Percentiles rank a stretch among this genome's conserved stretches.
phyloP scores from a whole-genome alignment of 1,284 basidiomycete species.

The Afroboletus lepidellus region DNA sequence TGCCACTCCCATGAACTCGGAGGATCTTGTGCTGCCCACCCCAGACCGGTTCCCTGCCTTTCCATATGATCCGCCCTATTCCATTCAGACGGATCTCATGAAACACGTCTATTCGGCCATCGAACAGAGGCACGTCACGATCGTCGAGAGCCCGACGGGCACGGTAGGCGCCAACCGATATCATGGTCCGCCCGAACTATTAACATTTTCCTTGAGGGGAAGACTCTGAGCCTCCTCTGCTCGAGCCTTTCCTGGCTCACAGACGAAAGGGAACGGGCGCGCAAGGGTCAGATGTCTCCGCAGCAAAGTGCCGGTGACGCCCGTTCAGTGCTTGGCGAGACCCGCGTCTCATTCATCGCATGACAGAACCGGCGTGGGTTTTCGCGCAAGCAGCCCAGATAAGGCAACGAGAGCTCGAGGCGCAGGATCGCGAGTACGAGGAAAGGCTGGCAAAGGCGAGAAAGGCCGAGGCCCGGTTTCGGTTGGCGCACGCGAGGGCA shows the following conservation, averaged over 20 bases:
- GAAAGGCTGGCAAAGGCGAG: constrained; percentile 59
- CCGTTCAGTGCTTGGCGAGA: neutral
- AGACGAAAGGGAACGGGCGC: constrained; percentile 67
- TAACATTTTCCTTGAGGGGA: constrained; percentile 56
- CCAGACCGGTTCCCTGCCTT: constrained; percentile 72
- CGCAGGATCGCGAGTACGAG: constrained; percentile 61
- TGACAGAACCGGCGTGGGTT: constrained; percentile 77
- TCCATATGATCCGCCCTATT: constrained; percentile 81
- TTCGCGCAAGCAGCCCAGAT: constrained; percentile 72
- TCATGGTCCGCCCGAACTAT: neutral
- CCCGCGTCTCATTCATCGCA: constrained; percentile 7
- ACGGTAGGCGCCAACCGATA: constrained; percentile 48
- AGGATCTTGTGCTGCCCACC: constrained; percentile 45
- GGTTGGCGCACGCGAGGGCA: constrained; percentile 54
- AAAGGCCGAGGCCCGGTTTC: constrained; percentile 60
- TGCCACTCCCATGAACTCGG: neutral
- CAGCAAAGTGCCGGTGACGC: constrained; percentile 39
- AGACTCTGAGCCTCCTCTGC: constrained; percentile 83
- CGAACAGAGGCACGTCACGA: constrained; percentile 72
- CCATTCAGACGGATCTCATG: constrained; percentile 90
- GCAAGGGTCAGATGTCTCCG: constrained; percentile 51
- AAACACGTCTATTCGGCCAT: constrained; percentile 80
- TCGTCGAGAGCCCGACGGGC: constrained; percentile 86
- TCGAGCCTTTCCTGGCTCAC: constrained; percentile 78
- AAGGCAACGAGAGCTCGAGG: constrained; percentile 61